Conservation (phyloP, 1,284 basidiomycete genomes). For the Ceratobasidium sp. region DNA sequence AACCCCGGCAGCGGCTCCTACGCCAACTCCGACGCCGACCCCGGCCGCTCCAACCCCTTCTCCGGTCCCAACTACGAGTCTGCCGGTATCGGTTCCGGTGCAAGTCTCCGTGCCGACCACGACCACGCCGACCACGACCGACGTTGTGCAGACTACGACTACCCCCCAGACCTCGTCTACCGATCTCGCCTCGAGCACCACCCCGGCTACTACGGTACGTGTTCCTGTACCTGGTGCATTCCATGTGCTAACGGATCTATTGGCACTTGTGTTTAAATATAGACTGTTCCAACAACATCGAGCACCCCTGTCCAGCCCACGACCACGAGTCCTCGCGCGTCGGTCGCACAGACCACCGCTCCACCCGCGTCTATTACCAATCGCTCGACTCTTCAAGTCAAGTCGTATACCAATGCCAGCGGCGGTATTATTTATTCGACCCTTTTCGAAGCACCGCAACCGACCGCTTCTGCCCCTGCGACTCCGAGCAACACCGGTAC, state of each 20-base stretch:
- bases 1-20: not conserved
- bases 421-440: slow-evolving; percentile 9
- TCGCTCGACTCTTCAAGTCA: not conserved
- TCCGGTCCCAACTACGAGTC: slow-evolving; percentile 11
- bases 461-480: slow-evolving; percentile 20
- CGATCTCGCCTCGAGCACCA: not conserved
- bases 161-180: not conserved
- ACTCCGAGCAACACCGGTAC: slow-evolving; percentile 35
- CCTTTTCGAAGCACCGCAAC: not conserved
- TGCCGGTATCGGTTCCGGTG: not conserved
- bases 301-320: not conserved
- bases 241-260: not conserved
- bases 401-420: slow-evolving; percentile 13
- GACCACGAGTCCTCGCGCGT: not conserved
- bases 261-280: not conserved
- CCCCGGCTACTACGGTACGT: not conserved
- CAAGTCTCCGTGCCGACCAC: not conserved
- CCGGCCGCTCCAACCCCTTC: not conserved
- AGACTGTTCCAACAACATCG: slow-evolving; percentile 20
- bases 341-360: not conserved
- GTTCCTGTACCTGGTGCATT: not conserved
- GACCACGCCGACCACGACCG: not conserved
- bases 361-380: not conserved
- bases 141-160: not conserved
- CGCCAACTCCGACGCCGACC: not conserved